Base-by-base conservation (phyloP, 2,329 filamentous ascomycete species). In the Stenocarpella maydis region DNA sequence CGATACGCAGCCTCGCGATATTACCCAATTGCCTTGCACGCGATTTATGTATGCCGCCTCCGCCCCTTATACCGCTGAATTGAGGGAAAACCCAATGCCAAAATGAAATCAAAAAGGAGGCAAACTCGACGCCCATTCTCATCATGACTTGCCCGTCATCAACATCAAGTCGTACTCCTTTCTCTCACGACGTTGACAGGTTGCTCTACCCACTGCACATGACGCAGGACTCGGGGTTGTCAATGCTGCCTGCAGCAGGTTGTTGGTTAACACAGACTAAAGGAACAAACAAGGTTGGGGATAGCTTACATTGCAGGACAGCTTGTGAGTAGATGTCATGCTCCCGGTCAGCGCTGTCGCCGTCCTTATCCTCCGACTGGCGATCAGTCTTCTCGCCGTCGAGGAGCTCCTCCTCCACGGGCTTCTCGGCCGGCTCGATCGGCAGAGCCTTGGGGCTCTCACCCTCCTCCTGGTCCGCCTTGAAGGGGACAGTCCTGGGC, bases 301-400 rank as follows among this genome's bases (percentile, higher is more conserved):
- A 63, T 69, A 60, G 71, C 90, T 90, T 85, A 91, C 96, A 99
- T 76, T 91, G 89, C 79, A 99, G 85, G 19, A 93, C 95, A 69
- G 95, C 93, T 75, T 98, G 93, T 0, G 95, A 95, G 81, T 97
- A 99, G 75, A 99, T 99, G 79, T 99, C 95, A 63, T 89, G 89
- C 80, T 98, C 95, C 14, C 92, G 88, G 74, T 91, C 90, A 73
- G 91, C 88, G 76, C 87, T 94, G 72, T 91, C 88, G 28, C 88
- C 86, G 69, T 91, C 87, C 54, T 86, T 86, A 75, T 97, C 94
- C 78, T 97, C 94, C 2, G 88, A 87, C 80, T 95, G 91, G 24
- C 78, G 75, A 19, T 66, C 41, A 31, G 80, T 79, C 79, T 84
- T 87, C 79, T 84, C 85, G 68, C 78, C 82, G 63, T 83, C 87